A percentile compares a stretch with the other conserved stretches of the same genome.
Evolutionary conservation across 1,284 basidiomycete species (phyloP).

Genomic region (Irpex sp.): DNA sequence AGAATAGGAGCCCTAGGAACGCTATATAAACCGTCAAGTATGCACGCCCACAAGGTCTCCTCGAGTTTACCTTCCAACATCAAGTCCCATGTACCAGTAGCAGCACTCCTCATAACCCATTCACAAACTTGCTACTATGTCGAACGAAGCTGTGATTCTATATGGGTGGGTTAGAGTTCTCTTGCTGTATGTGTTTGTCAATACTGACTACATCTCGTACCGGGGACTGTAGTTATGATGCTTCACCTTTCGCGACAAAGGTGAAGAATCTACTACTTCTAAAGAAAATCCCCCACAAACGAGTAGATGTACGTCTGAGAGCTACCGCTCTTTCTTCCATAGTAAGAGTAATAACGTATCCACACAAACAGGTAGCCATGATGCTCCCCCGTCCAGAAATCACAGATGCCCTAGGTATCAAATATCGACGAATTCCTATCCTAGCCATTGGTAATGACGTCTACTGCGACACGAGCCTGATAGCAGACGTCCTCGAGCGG

Average conservation of each 20-base stretch:
- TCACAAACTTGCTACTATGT: too few species aligned
- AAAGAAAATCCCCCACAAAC: conserved; percentile 44
- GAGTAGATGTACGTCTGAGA: conserved; percentile 38
- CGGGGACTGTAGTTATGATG: conserved; percentile 38
- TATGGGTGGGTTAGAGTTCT: too few species aligned
- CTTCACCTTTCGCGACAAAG: conserved; percentile 50
- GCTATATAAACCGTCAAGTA: too few species aligned
- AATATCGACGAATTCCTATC: conserved; percentile 53
- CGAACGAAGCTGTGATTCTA: too few species aligned
- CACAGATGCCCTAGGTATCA: conserved; percentile 43
- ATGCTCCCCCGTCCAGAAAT: conserved; percentile 54
- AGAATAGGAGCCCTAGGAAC: too few species aligned
- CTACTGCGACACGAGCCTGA: conserved; percentile 50
- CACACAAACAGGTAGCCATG: conserved; percentile 37
- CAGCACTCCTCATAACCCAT: too few species aligned
- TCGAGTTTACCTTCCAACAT: too few species aligned
- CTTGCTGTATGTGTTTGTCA: too few species aligned
- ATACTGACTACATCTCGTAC: too few species aligned
- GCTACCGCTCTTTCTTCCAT: background rate
- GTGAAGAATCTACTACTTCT: conserved; percentile 46
- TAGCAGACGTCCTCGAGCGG: conserved; percentile 42
- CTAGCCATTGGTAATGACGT: conserved; percentile 55
- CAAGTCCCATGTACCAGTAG: too few species aligned
- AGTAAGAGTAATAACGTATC: background rate
- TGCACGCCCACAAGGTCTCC: too few species aligned